Percentiles rank a stretch among this genome's conserved stretches.
phyloP scores from a whole-genome alignment of 228 moss, liverwort and hornwort species.

The Sphagnum magellanicum region DNA sequence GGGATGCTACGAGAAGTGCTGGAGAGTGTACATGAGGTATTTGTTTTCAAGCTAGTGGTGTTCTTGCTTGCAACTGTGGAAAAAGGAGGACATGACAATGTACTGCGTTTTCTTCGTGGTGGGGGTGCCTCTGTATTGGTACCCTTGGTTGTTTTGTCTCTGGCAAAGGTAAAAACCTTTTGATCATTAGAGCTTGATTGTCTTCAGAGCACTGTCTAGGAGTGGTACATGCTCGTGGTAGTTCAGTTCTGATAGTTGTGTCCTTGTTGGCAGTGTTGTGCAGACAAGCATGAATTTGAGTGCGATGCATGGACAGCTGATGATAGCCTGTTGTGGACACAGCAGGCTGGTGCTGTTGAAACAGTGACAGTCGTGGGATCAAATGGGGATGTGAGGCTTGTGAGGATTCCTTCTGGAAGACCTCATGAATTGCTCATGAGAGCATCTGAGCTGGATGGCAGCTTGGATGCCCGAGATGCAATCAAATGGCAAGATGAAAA shows the following conservation, averaged over 20 bases:
- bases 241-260: too few relatives aligned
- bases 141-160: slow-evolving; percentile 74
- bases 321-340: slow-evolving; percentile 37
- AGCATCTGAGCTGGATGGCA: slow-evolving; percentile 76
- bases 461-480: slow-evolving; percentile 93
- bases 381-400: slow-evolving; percentile 67
- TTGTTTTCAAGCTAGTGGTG: slow-evolving; percentile 95
- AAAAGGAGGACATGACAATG: slow-evolving; percentile 93
- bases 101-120: slow-evolving; percentile 85
- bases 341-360: slow-evolving; percentile 58
- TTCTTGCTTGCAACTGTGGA: slow-evolving; percentile 79
- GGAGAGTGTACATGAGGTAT: slow-evolving; percentile 90
- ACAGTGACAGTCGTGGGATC: slow-evolving; percentile 69
- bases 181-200: too few relatives aligned
- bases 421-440: slow-evolving; percentile 80
- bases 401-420: slow-evolving; percentile 91
- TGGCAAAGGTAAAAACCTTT: slow-evolving; percentile 59
- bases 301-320: slow-evolving; percentile 88
- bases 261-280: slow-evolving; percentile 57
- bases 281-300: slow-evolving; percentile 77
- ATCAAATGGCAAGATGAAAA: slow-evolving; percentile 97
- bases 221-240: too few relatives aligned
- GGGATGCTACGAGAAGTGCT: slow-evolving; percentile 95
- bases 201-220: too few relatives aligned
- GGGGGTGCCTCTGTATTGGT: slow-evolving; percentile 90